These are phyloP conservation scores for Podospora comata DNA, from an alignment of 495 filamentous ascomycete genomes.

Conservation along the genomic window DNA sequence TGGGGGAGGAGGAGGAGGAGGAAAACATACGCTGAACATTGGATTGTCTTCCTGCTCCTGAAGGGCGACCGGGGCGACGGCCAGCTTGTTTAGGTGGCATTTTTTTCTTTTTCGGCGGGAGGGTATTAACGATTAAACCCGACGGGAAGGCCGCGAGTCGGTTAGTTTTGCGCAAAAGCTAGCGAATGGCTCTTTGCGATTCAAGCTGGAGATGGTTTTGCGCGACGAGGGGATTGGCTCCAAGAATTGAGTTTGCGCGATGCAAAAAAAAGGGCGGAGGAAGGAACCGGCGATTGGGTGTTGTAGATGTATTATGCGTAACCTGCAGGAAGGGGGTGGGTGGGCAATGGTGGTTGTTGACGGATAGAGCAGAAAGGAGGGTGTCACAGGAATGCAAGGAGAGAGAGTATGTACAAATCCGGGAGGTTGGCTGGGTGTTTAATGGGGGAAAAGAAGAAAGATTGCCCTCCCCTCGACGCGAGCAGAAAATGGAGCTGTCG, in stretches of 20 bases:
- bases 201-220: too few relatives aligned
- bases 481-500: neutral
- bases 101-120: neutral
- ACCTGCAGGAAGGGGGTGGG: constrained; percentile 14
- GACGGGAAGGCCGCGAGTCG: too few relatives aligned
- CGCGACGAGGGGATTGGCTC: too few relatives aligned
- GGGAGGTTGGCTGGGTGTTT: neutral
- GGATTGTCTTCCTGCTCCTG: constrained; percentile 2
- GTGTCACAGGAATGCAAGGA: neutral
- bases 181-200: too few relatives aligned
- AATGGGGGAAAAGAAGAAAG: neutral
- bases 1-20: neutral
- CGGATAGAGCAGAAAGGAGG: neutral
- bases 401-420: constrained; percentile 1
- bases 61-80: neutral
- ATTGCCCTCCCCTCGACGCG: neutral
- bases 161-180: too few relatives aligned
- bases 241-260: too few relatives aligned
- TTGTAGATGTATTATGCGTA: constrained; percentile 2
- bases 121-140: neutral
- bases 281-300: neutral
- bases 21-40: constrained; percentile 31
- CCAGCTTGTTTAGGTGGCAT: constrained; percentile 17
- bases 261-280: neutral
- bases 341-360: neutral